Evolutionary conservation across 1,139 yeast species (phyloP).

Genomic region (Diutina mesorugosa): DNA sequence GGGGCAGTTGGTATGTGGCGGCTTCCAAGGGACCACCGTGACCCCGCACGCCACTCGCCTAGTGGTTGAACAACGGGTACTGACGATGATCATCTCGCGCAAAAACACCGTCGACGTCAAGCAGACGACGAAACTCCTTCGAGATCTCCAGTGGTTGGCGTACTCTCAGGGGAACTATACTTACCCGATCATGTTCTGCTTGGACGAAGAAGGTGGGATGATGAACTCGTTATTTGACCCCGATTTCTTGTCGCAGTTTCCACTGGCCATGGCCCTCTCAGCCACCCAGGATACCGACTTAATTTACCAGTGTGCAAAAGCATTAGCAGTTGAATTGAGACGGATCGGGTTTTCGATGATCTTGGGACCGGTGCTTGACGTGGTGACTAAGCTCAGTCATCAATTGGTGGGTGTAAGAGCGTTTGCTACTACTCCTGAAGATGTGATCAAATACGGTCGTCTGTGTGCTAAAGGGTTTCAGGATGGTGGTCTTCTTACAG

Average conservation of each 20-base stretch:
- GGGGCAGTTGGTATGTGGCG: slow-evolving; percentile 52
- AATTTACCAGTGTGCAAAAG: slow-evolving; percentile 42
- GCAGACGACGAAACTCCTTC: slow-evolving; percentile 37
- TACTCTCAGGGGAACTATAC: slow-evolving; percentile 35
- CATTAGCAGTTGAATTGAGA: slow-evolving; percentile 40
- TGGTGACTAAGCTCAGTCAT: slow-evolving; percentile 43
- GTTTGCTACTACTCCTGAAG: slow-evolving; percentile 50
- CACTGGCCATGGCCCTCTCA: slow-evolving; percentile 54
- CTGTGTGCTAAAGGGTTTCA: slow-evolving; percentile 44
- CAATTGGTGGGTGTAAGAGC: slow-evolving; percentile 51
- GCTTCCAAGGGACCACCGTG: slow-evolving; percentile 46
- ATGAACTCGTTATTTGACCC: slow-evolving; percentile 44
- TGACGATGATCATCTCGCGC: slow-evolving; percentile 43
- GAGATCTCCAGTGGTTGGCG: slow-evolving; percentile 46
- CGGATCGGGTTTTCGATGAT: slow-evolving; percentile 45
- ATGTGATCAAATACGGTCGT: slow-evolving; percentile 41
- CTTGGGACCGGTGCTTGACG: slow-evolving; percentile 55
- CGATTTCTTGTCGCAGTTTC: slow-evolving; percentile 42
- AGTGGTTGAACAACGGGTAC: slow-evolving; percentile 40
- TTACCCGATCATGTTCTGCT: slow-evolving; percentile 32
- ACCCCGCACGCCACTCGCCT: slow-evolving; percentile 44
- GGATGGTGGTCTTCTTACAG: slow-evolving; percentile 42
- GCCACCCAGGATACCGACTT: slow-evolving; percentile 41
- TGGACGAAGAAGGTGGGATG: slow-evolving; percentile 33
- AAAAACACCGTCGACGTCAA: slow-evolving; percentile 40